Percentiles rank a stretch among this genome's conserved stretches.
These are phyloP conservation scores for Rhodotorula mucilaginosa DNA, from an alignment of 1,284 basidiomycete species.

Conservation along the genomic window DNA sequence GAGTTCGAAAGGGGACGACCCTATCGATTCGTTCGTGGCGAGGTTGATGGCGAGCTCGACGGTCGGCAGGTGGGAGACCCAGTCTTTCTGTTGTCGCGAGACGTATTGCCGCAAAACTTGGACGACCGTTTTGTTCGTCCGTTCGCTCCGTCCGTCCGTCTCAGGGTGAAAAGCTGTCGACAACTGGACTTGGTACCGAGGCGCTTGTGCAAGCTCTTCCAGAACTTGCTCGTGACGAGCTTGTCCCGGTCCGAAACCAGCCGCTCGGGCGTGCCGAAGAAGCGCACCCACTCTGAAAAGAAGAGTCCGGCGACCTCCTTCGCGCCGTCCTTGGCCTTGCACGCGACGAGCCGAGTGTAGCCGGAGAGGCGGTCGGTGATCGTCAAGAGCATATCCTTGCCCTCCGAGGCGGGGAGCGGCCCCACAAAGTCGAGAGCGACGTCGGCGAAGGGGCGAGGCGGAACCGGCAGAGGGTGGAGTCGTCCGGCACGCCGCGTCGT, in stretches of 20 bases:
- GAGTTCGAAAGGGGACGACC: slow-evolving; percentile 27
- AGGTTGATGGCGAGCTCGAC: slow-evolving; percentile 24
- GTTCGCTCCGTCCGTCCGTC: slow-evolving; percentile 44
- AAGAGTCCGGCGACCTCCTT: slow-evolving; percentile 48
- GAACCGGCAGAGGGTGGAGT: slow-evolving; percentile 19
- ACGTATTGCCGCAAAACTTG: slow-evolving; percentile 12
- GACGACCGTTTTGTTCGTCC: slow-evolving; percentile 22
- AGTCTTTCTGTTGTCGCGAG: slow-evolving; percentile 27
- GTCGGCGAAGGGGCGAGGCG: neutral
- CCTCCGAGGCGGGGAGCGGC: slow-evolving; percentile 48
- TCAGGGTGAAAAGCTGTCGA: slow-evolving; percentile 55
- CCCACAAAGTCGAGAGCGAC: slow-evolving; percentile 46
- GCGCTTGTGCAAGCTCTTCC: slow-evolving; percentile 19
- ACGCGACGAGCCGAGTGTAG: slow-evolving; percentile 50
- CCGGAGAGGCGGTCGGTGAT: slow-evolving; percentile 50
- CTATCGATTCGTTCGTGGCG: slow-evolving; percentile 26
- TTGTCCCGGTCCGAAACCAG: slow-evolving; percentile 44
- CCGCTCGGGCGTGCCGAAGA: slow-evolving; percentile 48
- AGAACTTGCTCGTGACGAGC: slow-evolving; percentile 43
- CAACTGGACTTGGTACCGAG: slow-evolving; percentile 44
- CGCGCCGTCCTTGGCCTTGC: slow-evolving; percentile 49
- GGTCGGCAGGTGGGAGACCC: slow-evolving; percentile 11
- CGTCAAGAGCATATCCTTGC: slow-evolving; percentile 51
- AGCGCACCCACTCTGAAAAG: slow-evolving; percentile 43
- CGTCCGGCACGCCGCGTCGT: slow-evolving; percentile 16